These are phyloP conservation scores for Paraconiothyrium brasiliense DNA, from an alignment of 2,329 filamentous ascomycete species.

Conservation along the genomic window DNA sequence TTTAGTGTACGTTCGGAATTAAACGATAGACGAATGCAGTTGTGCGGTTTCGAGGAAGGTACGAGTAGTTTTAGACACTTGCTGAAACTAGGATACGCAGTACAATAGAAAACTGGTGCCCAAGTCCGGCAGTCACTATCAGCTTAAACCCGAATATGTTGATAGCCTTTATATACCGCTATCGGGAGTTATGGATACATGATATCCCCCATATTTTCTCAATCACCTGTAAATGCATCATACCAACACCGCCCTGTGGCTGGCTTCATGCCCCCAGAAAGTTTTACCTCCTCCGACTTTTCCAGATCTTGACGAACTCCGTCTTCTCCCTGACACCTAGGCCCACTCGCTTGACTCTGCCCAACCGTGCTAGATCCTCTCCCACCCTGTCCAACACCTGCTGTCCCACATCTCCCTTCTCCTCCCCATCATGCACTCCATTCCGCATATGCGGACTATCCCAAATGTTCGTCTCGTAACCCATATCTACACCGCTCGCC, in stretches of 20 bases:
- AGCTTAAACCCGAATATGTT: too few species aligned
- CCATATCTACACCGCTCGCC: constrained; percentile 30
- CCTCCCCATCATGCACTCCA: constrained; percentile 20
- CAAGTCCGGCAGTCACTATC: too few species aligned
- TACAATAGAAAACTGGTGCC: too few species aligned
- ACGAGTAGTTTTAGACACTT: too few species aligned
- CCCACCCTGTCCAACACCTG: constrained; percentile 79
- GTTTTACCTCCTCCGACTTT: constrained; percentile 48
- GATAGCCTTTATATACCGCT: too few species aligned
- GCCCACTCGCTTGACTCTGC: constrained; percentile 87
- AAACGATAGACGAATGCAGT: too few species aligned
- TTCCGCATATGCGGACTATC: constrained; percentile 39
- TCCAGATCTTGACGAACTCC: constrained; percentile 80
- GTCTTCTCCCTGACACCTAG: constrained; percentile 84
- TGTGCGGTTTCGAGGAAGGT: too few species aligned
- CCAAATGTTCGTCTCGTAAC: constrained; percentile 46
- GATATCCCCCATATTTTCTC: neutral
- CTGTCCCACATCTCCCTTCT: constrained; percentile 62
- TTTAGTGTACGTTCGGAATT: too few species aligned
- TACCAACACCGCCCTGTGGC: neutral
- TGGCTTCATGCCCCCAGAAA: neutral
- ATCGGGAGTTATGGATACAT: too few species aligned
- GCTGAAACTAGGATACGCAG: too few species aligned
- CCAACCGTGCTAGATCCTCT: constrained; percentile 86
- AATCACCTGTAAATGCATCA: neutral